These are phyloP conservation scores for Cladosporium sp. DNA, from an alignment of 2,329 filamentous ascomycete genomes.

Conservation along the genomic window DNA sequence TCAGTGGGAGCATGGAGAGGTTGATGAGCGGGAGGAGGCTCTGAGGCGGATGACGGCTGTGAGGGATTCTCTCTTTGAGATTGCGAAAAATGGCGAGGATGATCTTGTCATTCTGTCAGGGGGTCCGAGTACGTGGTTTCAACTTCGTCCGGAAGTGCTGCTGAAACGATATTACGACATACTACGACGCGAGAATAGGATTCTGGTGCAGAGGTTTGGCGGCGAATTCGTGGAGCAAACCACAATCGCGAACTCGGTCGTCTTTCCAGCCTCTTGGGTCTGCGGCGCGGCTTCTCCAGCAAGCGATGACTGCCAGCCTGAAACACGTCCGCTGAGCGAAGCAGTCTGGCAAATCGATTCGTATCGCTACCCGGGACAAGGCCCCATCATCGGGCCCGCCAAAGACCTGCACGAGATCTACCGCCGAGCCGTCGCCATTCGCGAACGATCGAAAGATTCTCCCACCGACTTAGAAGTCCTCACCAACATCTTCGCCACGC, in stretches of 20 bases:
- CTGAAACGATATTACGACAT: conserved; percentile 54
- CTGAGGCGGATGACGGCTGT: conserved; percentile 13
- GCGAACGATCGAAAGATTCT: conserved; percentile 3
- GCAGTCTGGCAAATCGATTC: conserved; percentile 35
- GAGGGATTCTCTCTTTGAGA: conserved; percentile 13
- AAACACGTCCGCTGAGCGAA: not conserved
- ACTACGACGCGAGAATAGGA: conserved; percentile 34
- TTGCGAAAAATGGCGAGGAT: conserved; percentile 1
- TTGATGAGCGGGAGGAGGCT: not conserved
- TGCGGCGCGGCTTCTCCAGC: not conserved
- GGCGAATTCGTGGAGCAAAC: conserved; percentile 31
- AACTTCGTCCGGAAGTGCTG: conserved; percentile 56
- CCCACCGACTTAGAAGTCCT: conserved; percentile 28
- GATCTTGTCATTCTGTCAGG: conserved; percentile 61
- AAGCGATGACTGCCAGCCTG: not conserved
- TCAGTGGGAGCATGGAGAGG: conserved; percentile 2
- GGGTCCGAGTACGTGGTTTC: conserved; percentile 56
- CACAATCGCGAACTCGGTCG: not conserved
- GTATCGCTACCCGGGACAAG: conserved; percentile 32
- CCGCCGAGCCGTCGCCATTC: conserved; percentile 25
- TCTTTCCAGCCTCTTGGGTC: not conserved
- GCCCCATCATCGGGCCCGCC: conserved; percentile 12
- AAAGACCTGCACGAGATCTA: conserved; percentile 13
- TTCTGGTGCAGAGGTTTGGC: conserved; percentile 35
- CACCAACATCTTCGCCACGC: conserved; percentile 16